These are phyloP conservation scores for Aphanomyces cochlioides DNA, from an alignment of 352 stramenopile genomes.

Conservation along the genomic window DNA sequence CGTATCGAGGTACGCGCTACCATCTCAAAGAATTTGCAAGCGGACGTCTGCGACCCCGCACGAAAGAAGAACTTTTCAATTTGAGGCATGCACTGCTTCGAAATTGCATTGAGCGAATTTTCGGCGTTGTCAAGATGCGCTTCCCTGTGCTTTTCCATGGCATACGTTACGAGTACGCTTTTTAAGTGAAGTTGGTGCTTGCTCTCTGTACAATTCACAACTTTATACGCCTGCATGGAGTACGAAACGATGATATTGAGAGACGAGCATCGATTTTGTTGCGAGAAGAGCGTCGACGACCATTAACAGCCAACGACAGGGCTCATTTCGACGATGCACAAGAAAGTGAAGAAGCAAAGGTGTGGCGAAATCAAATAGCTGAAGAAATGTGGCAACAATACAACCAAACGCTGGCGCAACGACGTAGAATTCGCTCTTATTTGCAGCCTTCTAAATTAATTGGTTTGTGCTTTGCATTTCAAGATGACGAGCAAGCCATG, in stretches of 20 bases:
- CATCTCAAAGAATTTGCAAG: slow-evolving; percentile 32
- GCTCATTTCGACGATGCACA: neutral
- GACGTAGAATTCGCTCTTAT: neutral
- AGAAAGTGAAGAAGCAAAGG: neutral
- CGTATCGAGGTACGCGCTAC: slow-evolving; percentile 22
- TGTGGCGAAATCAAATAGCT: slow-evolving; percentile 1
- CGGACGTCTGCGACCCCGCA: slow-evolving; percentile 20
- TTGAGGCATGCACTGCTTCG: slow-evolving; percentile 21
- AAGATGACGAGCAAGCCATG: neutral
- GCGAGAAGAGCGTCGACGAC: neutral
- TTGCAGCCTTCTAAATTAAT: neutral
- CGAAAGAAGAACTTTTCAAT: slow-evolving; percentile 31
- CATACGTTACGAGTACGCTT: neutral
- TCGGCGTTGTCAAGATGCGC: slow-evolving; percentile 7
- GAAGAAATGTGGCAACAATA: neutral
- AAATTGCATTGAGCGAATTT: slow-evolving; percentile 29
- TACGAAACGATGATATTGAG: neutral
- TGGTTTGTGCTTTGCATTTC: neutral
- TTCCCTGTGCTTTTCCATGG: neutral
- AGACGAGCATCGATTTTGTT: neutral
- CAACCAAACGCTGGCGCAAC: neutral
- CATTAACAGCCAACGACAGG: no score
- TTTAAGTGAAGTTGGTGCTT: slow-evolving; percentile 2
- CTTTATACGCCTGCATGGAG: neutral
- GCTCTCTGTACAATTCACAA: neutral